Conservation (phyloP, 2,329 filamentous ascomycete species). For the Diaporthe velutina region DNA sequence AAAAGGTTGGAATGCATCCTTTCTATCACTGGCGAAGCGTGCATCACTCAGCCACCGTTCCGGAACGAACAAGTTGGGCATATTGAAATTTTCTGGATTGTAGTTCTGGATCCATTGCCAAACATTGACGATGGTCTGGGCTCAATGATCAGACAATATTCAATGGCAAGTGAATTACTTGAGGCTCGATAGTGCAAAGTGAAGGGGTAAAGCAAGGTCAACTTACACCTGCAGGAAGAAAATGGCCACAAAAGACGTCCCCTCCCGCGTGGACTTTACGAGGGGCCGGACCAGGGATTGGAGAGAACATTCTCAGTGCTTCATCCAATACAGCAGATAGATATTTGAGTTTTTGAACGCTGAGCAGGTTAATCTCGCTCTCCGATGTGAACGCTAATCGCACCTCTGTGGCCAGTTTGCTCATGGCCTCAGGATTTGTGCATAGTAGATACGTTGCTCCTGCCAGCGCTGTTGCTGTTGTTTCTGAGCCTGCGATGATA, state of each 20-base stretch:
- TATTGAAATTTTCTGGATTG: slow-evolving; percentile 55
- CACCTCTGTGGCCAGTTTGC: slow-evolving; percentile 55
- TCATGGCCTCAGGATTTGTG: slow-evolving; percentile 51
- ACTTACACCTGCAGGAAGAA: slow-evolving; percentile 51
- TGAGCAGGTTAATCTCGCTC: slow-evolving; percentile 46
- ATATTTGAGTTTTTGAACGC: slow-evolving; percentile 45
- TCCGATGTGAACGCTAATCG: slow-evolving; percentile 51
- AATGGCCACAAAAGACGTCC: slow-evolving; percentile 46
- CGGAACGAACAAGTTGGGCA: slow-evolving; percentile 58
- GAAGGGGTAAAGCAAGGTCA: neutral
- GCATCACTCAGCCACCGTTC: slow-evolving; percentile 58
- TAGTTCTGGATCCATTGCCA: slow-evolving; percentile 57
- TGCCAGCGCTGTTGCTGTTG: slow-evolving; percentile 59
- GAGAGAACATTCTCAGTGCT: slow-evolving; percentile 47
- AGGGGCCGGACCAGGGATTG: slow-evolving; percentile 42
- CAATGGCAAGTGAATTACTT: neutral
- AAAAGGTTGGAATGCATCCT: slow-evolving; percentile 58
- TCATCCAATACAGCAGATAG: slow-evolving; percentile 50
- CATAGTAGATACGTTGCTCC: slow-evolving; percentile 54
- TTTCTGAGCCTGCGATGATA: slow-evolving; percentile 62
- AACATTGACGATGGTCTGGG: slow-evolving; percentile 56
- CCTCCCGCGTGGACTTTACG: slow-evolving; percentile 45
- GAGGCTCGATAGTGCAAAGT: neutral
- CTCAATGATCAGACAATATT: neutral
- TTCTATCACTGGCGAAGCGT: slow-evolving; percentile 53